Evolutionary conservation across 345 rosid genomes (phyloP).

Genomic region (Hypericum perforatum): DNA sequence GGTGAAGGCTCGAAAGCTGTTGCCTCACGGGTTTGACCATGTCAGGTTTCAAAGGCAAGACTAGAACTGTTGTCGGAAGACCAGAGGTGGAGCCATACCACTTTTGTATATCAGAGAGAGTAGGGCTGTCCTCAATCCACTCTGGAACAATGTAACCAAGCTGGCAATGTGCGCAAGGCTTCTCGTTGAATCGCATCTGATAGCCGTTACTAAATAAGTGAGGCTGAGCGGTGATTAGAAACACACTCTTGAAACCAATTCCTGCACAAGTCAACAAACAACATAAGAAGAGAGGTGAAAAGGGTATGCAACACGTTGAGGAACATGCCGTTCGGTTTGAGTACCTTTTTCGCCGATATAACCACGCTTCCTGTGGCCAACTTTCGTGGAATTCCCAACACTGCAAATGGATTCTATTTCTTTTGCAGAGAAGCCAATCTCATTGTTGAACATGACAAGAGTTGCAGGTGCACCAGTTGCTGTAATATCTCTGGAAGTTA

Average conservation of each 20-base stretch:
- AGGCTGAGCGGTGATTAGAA: slow-evolving; percentile 14
- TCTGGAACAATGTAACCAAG: slow-evolving; percentile 18
- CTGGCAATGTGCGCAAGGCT: slow-evolving; percentile 3
- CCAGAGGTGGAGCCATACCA: slow-evolving; percentile 1
- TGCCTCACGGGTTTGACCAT: slow-evolving; percentile 12
- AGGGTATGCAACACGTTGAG: too few relatives aligned
- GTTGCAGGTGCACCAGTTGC: slow-evolving; percentile 15
- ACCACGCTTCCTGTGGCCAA: slow-evolving; percentile 4
- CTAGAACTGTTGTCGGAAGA: slow-evolving; percentile 4
- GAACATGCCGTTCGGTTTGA: too few relatives aligned
- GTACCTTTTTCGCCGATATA: slow-evolving; percentile 13
- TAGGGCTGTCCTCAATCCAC: slow-evolving; percentile 1
- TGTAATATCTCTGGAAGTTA: slow-evolving; percentile 9
- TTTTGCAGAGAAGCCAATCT: slow-evolving; percentile 9
- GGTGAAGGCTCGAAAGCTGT: slow-evolving; percentile 8
- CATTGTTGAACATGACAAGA: slow-evolving; percentile 13
- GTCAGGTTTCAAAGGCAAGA: slow-evolving; percentile 10
- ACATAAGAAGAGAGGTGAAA: too few relatives aligned
- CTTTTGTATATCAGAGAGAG: not conserved
- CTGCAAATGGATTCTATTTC: slow-evolving; percentile 15
- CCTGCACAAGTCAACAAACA: slow-evolving; percentile 3
- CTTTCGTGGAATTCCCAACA: slow-evolving; percentile 3
- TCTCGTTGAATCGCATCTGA: slow-evolving; percentile 8
- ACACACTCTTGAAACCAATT: slow-evolving; percentile 19
- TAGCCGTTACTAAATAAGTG: slow-evolving; percentile 15